Evolutionary conservation across 495 filamentous ascomycete genomes (phyloP).

Genomic region (Hypoxylon fuscum): DNA sequence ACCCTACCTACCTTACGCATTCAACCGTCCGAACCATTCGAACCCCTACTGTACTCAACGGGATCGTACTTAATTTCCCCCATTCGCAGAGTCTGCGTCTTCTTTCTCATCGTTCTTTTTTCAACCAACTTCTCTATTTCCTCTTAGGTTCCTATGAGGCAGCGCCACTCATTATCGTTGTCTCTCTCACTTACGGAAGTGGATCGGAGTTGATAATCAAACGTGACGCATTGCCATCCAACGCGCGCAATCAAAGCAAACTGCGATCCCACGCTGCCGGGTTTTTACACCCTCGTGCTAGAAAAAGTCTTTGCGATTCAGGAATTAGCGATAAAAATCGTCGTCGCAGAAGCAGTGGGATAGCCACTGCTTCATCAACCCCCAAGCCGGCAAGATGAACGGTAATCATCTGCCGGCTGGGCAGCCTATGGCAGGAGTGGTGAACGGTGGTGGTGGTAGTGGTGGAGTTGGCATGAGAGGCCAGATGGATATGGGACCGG

Average conservation of each 20-base stretch:
- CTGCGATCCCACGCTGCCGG: background rate
- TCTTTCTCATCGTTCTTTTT: constrained; percentile 3
- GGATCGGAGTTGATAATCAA: constrained; percentile 36
- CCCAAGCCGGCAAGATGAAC: constrained; percentile 71
- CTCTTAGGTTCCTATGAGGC: constrained; percentile 15
- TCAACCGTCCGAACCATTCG: constrained; percentile 20
- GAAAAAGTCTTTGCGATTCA: constrained; percentile 13
- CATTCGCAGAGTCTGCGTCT: background rate
- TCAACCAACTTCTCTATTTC: constrained; percentile 14
- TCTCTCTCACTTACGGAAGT: constrained; percentile 33
- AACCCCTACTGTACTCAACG: constrained; percentile 4
- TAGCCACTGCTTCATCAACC: constrained; percentile 55
- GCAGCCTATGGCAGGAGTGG: constrained; percentile 59
- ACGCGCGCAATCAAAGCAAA: constrained; percentile 22
- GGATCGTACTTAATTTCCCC: background rate
- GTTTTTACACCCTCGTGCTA: background rate
- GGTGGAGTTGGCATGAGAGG: constrained; percentile 32
- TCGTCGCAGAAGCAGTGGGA: constrained; percentile 48
- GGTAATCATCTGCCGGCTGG: constrained; percentile 71
- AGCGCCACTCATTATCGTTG: constrained; percentile 19
- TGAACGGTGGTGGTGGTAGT: constrained; percentile 30
- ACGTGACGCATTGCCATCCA: constrained; percentile 24
- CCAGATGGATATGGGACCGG: constrained; percentile 52
- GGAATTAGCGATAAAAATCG: constrained; percentile 20
- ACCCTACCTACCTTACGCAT: too few species aligned